These are phyloP conservation scores for Papiliotrema flavescens DNA, from an alignment of 1,284 basidiomycete species.

Conservation along the genomic window DNA sequence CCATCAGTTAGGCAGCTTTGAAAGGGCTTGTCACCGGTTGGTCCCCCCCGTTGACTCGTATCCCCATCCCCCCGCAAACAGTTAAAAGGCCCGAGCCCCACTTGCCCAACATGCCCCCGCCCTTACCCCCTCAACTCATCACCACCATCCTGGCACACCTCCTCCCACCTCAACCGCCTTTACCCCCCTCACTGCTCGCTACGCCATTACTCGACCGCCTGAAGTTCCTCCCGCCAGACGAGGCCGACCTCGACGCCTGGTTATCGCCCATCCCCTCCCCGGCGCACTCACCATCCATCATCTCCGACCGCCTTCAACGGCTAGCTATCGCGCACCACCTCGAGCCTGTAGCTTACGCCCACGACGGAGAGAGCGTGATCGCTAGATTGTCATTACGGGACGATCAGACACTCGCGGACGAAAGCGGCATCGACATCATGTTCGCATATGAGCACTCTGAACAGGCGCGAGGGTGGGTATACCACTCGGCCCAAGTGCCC, in stretches of 20 bases:
- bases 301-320: slow-evolving; percentile 7
- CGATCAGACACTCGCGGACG: neutral
- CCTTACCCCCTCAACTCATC: slow-evolving; percentile 26
- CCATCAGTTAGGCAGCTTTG: too few relatives aligned
- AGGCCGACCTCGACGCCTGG: slow-evolving; percentile 33
- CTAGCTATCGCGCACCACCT: slow-evolving; percentile 10
- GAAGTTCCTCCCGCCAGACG: slow-evolving; percentile 38
- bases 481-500: slow-evolving; percentile 16
- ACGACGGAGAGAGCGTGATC: slow-evolving; percentile 20
- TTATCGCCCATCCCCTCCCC: slow-evolving; percentile 32
- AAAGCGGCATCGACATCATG: slow-evolving; percentile 6
- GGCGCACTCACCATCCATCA: neutral
- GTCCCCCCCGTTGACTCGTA: too few relatives aligned
- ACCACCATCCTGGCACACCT: slow-evolving; percentile 38
- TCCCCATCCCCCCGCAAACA: too few relatives aligned
- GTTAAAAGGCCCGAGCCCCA: neutral
- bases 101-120: slow-evolving; percentile 6
- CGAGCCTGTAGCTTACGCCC: slow-evolving; percentile 10
- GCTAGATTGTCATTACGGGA: slow-evolving; percentile 6
- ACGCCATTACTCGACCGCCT: slow-evolving; percentile 37
- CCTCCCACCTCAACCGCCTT: slow-evolving; percentile 36
- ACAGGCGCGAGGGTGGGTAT: slow-evolving; percentile 35
- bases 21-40: too few relatives aligned
- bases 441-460: slow-evolving; percentile 5
- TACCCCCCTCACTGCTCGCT: slow-evolving; percentile 32